These are phyloP conservation scores for Penicillium pulvis DNA, from an alignment of 495 filamentous ascomycete genomes.

Conservation along the genomic window DNA sequence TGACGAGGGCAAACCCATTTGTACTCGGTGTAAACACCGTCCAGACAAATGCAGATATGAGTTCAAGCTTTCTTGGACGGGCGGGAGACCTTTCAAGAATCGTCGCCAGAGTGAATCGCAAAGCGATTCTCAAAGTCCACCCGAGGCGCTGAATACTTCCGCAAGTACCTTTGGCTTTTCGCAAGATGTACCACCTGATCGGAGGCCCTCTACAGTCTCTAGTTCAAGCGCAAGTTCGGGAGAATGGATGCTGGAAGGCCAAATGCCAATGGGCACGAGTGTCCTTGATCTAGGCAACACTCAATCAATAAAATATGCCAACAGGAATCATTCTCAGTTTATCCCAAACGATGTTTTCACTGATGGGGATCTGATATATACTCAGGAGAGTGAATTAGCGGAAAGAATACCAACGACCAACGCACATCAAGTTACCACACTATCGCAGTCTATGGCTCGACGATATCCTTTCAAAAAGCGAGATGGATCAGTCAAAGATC, in stretches of 20 bases:
- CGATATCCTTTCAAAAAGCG: not conserved
- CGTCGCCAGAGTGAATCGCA: constrained; percentile 1
- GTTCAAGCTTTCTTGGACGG: constrained; percentile 14
- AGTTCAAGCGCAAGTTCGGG: not conserved
- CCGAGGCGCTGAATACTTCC: not conserved
- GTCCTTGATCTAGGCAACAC: not conserved
- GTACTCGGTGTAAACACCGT: constrained; percentile 12
- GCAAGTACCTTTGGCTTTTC: not conserved
- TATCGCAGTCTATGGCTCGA: not conserved
- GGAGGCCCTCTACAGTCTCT: not conserved
- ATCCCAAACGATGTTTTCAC: not conserved
- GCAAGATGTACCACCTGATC: not conserved
- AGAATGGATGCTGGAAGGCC: not conserved
- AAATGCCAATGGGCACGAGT: not conserved
- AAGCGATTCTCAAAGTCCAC: constrained; percentile 1
- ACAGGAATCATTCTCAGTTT: not conserved
- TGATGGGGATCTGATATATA: not conserved
- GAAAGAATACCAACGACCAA: not conserved
- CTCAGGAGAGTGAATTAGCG: not conserved
- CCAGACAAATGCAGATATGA: constrained; percentile 16
- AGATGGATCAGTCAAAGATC: not conserved
- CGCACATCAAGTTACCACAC: not conserved
- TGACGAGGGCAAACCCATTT: constrained; percentile 11
- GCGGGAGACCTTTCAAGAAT: constrained; percentile 13
- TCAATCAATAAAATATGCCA: not conserved